phyloP scores from a whole-genome alignment of 164 flowering plant genomes.

The Nelumbo lutea region DNA sequence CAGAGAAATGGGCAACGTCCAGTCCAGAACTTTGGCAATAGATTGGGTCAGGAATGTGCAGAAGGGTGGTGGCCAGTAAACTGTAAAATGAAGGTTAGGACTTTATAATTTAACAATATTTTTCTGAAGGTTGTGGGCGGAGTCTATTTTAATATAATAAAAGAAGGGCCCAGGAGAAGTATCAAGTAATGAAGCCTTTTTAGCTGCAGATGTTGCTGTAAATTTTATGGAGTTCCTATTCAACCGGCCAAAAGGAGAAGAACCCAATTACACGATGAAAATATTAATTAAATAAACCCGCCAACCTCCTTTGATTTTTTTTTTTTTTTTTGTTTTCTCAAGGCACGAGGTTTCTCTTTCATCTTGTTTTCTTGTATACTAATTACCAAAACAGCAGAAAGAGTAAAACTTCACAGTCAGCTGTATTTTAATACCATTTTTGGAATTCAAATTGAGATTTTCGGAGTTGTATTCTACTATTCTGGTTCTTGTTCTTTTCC shows the following conservation, averaged over 20 bases:
- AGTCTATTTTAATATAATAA: neutral
- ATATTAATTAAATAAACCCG: neutral
- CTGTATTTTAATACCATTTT: neutral
- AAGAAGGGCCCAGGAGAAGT: neutral
- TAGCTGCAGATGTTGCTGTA: too few relatives aligned
- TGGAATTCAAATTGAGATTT: neutral
- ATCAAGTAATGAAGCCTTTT: too few relatives aligned
- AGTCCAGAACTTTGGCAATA: too few relatives aligned
- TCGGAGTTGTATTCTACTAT: neutral
- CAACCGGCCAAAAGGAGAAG: constrained; percentile 4
- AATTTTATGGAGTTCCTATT: neutral
- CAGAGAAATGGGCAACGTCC: too few relatives aligned
- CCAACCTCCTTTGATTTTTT: constrained; percentile 3
- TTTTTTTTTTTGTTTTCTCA: neutral
- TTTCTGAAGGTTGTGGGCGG: too few relatives aligned
- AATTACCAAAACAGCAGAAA: too few relatives aligned
- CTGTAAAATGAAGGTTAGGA: too few relatives aligned
- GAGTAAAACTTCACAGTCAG: too few relatives aligned
- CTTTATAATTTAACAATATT: too few relatives aligned
- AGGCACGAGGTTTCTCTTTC: neutral
- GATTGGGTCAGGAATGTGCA: too few relatives aligned
- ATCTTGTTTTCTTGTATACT: neutral
- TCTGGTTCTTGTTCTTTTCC: neutral
- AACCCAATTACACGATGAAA: neutral
- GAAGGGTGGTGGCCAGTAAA: too few relatives aligned